Conservation (phyloP, 208 protist genomes). For the Kentomonas sorsogonicus region DNA sequence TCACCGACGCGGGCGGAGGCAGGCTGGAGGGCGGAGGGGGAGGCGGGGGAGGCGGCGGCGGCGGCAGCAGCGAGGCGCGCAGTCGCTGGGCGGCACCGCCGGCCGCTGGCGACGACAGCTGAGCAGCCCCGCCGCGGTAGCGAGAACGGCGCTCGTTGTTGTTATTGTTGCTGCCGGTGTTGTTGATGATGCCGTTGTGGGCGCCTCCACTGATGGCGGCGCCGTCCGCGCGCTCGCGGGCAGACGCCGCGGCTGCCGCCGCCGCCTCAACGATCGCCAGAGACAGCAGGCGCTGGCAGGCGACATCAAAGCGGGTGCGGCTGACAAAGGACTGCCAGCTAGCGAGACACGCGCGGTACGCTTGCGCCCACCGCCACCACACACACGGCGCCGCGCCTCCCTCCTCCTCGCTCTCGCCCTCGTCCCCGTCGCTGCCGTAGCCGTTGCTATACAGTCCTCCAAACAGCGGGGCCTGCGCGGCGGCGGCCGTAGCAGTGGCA, state of each 20-base stretch:
- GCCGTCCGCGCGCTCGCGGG: background rate
- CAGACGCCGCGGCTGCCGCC: background rate
- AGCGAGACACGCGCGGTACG: conserved; percentile 73
- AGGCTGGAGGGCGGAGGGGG: background rate
- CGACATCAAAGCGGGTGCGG: conserved; percentile 69
- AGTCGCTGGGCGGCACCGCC: too few relatives aligned
- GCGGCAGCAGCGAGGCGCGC: too few relatives aligned
- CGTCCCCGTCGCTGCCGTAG: background rate
- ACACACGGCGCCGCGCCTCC: conserved; percentile 17
- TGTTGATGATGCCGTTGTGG: too few relatives aligned
- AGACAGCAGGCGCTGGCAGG: conserved; percentile 43
- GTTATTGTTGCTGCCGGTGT: too few relatives aligned
- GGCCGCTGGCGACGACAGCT: too few relatives aligned
- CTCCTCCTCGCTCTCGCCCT: conserved; percentile 4
- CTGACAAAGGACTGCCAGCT: conserved; percentile 68
- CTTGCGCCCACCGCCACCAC: conserved; percentile 71
- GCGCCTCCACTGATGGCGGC: too few relatives aligned
- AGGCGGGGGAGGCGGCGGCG: too few relatives aligned
- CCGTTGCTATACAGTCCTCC: too few relatives aligned
- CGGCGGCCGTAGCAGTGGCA: background rate
- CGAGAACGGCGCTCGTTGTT: too few relatives aligned
- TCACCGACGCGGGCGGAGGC: background rate
- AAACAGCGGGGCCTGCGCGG: too few relatives aligned
- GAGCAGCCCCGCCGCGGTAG: too few relatives aligned
- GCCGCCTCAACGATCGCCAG: conserved; percentile 7